Percentiles rank a stretch among this genome's conserved stretches.
These are phyloP conservation scores for Boletus semigastroideus DNA, from an alignment of 1,284 basidiomycete species.

Conservation along the genomic window DNA sequence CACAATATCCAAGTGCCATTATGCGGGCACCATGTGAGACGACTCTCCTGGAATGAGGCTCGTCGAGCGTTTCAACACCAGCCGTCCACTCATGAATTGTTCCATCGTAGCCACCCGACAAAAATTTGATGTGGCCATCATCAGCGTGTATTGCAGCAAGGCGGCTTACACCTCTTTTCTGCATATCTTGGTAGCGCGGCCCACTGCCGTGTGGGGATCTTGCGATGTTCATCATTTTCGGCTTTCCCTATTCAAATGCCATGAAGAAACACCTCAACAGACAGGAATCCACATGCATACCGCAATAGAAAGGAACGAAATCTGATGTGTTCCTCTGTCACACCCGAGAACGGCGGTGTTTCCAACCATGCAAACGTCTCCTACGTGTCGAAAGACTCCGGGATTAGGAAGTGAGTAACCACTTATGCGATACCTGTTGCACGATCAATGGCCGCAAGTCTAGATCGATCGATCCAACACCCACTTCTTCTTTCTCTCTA, in stretches of 20 bases:
- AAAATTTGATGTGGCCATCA: slow-evolving; percentile 36
- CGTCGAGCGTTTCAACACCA: slow-evolving; percentile 18
- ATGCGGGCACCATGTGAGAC: slow-evolving; percentile 33
- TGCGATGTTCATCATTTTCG: slow-evolving; percentile 33
- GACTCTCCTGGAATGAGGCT: slow-evolving; percentile 27
- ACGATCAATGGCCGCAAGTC: slow-evolving; percentile 14
- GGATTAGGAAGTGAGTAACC: slow-evolving; percentile 43
- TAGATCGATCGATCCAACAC: slow-evolving; percentile 11
- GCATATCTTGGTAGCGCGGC: slow-evolving; percentile 27
- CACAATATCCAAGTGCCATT: slow-evolving; percentile 38
- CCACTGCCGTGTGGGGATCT: slow-evolving; percentile 29
- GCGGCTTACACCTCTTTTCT: slow-evolving; percentile 38
- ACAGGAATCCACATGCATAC: slow-evolving; percentile 31
- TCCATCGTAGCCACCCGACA: slow-evolving; percentile 47
- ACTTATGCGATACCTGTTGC: slow-evolving; percentile 37
- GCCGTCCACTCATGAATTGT: slow-evolving; percentile 40
- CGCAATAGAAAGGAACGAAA: slow-evolving; percentile 40
- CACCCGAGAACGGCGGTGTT: slow-evolving; percentile 46
- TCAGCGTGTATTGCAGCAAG: slow-evolving; percentile 37
- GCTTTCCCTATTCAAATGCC: slow-evolving; percentile 23
- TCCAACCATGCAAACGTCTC: slow-evolving; percentile 42
- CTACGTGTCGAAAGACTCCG: slow-evolving; percentile 39
- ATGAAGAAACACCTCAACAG: slow-evolving; percentile 18
- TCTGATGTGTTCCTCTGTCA: slow-evolving; percentile 39
- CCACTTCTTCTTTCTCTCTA: slow-evolving; percentile 37